Evolutionary conservation across 2,329 filamentous ascomycete species (phyloP), one percentile per base, ranked within the genome.

Genomic region (Claviceps spartinae): DNA sequence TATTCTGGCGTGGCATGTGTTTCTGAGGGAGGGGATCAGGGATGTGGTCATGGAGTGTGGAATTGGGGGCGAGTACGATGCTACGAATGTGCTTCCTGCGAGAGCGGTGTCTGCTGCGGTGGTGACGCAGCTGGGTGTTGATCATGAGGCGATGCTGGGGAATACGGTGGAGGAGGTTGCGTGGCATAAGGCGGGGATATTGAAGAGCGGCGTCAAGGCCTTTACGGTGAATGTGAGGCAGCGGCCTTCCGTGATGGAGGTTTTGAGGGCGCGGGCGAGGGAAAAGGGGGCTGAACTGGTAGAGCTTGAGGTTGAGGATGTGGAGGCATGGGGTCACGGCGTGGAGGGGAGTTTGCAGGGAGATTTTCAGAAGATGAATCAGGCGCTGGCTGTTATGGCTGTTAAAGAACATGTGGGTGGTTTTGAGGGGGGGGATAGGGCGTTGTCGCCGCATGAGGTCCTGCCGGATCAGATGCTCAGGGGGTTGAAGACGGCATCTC

Each of bases 51-150:
- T 97, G 37, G 93, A 98, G 69, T 95, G 88, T 61, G 93, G 93
- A 0, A 94, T 97, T 56, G 93, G 93, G 16, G 93, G 90, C 48
- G 88, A 95, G 68, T 89, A 89, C 61, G 91, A 97, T 63, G 85
- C 86, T 30, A 98, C 93, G 9, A 97, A 97, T 62, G 78, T 97
- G 22, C 68, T 98, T 5, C 73, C 74, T 0, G 52, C 69, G 0
- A 72, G 76, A 11, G 75, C 78, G 13, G 85, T 89, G 1, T 82
- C 79, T 6, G 83, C 82, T 1, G 78, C 82, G 1, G 86, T 85
- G 0, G 82, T 96, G 40, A 83, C 88, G 20, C 88, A 84, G 61
- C 67, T 96, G 44, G 89, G 88, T 3, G 85, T 95, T 54, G 90
- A 96, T 60, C 90, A 96, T 66, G 82, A 85, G 1, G 81, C 77